Evolutionary conservation across 164 flowering plant genomes (phyloP).

Genomic region (Santalum album): DNA sequence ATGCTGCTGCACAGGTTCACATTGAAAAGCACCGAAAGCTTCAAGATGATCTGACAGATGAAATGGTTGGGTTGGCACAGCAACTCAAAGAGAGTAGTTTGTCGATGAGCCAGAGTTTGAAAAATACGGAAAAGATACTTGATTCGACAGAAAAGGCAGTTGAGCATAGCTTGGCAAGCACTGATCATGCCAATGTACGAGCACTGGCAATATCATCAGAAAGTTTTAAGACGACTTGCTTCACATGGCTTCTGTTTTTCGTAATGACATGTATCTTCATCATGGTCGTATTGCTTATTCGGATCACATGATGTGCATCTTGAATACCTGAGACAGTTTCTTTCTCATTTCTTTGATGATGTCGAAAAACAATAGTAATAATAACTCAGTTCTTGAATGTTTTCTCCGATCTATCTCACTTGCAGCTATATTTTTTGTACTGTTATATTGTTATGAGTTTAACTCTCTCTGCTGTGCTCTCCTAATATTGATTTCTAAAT

Average conservation of each 20-base stretch:
- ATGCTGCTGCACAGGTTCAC: conserved; percentile 47
- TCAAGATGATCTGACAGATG: conserved; percentile 96
- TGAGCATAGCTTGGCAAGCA: conserved; percentile 89
- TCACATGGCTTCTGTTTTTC: conserved; percentile 74
- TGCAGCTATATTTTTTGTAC: too few relatives aligned
- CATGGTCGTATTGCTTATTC: conserved; percentile 89
- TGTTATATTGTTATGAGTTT: too few relatives aligned
- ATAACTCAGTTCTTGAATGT: too few relatives aligned
- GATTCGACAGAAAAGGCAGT: conserved; percentile 94
- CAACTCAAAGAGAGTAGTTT: conserved; percentile 92
- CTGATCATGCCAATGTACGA: conserved; percentile 60
- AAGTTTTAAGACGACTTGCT: conserved; percentile 72
- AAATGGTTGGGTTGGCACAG: conserved; percentile 86
- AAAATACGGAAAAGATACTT: conserved; percentile 86
- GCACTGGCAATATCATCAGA: conserved; percentile 54
- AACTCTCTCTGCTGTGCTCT: too few relatives aligned
- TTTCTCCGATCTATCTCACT: too few relatives aligned
- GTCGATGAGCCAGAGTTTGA: conserved; percentile 61
- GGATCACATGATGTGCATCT: conserved; percentile 55
- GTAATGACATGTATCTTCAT: conserved; percentile 66
- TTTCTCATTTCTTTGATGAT: too few relatives aligned
- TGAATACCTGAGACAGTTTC: too few relatives aligned
- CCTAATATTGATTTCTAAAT: too few relatives aligned
- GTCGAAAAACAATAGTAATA: too few relatives aligned
- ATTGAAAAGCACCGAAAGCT: conserved; percentile 81